Evolutionary conservation across 78 protist species (phyloP), one percentile per base, ranked within the genome.

Genomic region (Diacronema lutheri): DNA sequence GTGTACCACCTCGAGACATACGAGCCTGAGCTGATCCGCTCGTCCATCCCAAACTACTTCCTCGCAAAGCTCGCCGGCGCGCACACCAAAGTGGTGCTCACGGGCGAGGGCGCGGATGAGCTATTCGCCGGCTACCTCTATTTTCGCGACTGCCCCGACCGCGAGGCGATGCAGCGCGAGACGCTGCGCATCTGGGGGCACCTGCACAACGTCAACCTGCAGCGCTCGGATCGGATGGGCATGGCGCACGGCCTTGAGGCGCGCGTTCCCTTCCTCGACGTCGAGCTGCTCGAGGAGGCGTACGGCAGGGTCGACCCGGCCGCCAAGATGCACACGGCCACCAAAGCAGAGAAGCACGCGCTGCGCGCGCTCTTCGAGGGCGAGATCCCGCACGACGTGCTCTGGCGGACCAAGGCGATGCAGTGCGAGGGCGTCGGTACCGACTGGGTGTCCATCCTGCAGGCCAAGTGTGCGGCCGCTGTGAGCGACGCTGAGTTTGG

Each of bases 61-160:
- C 68, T 84, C 56, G 37, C 88, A 14, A 37, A 68, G 74, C 55
- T 37, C 37, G 74, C 74, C 40, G 66, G 80, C 33, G 16, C 61
- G 88, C 69, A 76, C 57, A 79, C 71, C 58, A 84, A 84, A 81
- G 71, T 84, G 68, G 88, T 84, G 29, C 65, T 79, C 68, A 44
- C 82, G 7, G 88, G 88, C 69, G 88, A 84, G 71, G 88, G 88
- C 31, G 66, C 88, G 21, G 88, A 84, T 71, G 88, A 84, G 81
- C 26, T 37, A 31, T 38, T 69, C 31, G 88, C 64, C 25, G 88
- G 88, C 14, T 68, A 68, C 74, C 40, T 37, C 37, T 68, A 68
- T 21, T 68, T 68, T 11, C 64, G 57, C 64, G 80, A 38, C 57
- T 6, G 37, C 23, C 58, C 83, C 56, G 57, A 60, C 81, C 62